Conservation (phyloP, 148 eudicot species). For the Polygonum aviculare region DNA sequence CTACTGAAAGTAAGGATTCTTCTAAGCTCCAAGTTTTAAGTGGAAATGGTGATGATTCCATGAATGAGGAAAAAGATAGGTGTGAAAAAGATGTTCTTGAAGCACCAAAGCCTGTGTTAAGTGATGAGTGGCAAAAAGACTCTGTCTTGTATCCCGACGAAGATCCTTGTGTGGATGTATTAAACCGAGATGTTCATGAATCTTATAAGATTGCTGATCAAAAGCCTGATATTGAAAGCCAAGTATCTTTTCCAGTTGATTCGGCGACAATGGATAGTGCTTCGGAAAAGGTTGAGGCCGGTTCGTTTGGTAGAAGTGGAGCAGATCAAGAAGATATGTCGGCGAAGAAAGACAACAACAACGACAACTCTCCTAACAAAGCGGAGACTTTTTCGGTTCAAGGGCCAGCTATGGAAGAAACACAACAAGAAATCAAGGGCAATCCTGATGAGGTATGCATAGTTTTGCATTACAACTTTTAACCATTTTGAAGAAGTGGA, state of each 20-base stretch:
- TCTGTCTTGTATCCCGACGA: background rate
- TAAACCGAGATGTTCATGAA: conserved; percentile 9
- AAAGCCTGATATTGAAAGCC: conserved; percentile 13
- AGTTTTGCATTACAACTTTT: background rate
- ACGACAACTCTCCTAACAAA: background rate
- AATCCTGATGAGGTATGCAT: background rate
- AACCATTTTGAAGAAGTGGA: background rate
- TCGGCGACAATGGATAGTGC: background rate
- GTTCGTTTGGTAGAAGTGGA: conserved; percentile 18
- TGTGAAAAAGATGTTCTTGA: background rate
- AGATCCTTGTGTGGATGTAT: background rate
- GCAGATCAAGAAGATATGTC: conserved; percentile 6
- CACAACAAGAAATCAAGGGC: conserved; percentile 20
- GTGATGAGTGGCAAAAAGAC: conserved; percentile 9
- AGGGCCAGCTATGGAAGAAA: conserved; percentile 4
- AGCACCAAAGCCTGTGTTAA: background rate
- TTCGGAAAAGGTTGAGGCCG: background rate
- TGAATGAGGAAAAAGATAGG: background rate
- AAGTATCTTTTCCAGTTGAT: background rate
- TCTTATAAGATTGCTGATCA: conserved; percentile 9
- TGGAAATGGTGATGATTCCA: background rate
- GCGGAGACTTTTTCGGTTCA: background rate
- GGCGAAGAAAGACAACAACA: conserved; percentile 19
- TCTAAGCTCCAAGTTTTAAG: conserved; percentile 12
- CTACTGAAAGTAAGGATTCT: background rate